Conservation (phyloP, 441 rosid species). For the Erodium moschatum region DNA sequence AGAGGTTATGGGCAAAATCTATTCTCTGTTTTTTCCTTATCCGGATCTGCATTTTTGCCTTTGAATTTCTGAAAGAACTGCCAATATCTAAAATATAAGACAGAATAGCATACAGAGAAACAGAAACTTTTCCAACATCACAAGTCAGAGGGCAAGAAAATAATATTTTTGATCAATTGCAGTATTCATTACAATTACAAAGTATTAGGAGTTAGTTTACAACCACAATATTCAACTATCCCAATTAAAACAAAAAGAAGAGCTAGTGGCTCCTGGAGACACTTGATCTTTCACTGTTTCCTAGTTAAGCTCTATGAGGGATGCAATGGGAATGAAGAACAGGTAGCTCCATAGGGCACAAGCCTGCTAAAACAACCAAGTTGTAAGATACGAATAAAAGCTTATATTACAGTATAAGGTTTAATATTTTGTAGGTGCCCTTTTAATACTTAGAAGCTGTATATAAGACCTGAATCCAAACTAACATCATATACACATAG, state of each 20-base stretch:
- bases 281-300: background rate
- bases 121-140: background rate
- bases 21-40: background rate
- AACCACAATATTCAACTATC: background rate
- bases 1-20: slow-evolving; percentile 23
- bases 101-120: background rate
- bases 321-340: background rate
- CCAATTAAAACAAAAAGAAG: too few relatives aligned
- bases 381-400: too few relatives aligned
- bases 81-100: too few relatives aligned
- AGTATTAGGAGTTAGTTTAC: background rate
- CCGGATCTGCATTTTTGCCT: background rate
- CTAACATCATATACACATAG: background rate
- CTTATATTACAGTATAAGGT: background rate
- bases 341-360: background rate
- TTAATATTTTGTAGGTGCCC: background rate
- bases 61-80: background rate
- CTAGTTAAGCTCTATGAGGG: background rate
- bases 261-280: background rate
- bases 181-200: background rate
- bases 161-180: background rate
- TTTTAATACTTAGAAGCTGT: background rate
- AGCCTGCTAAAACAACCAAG: too few relatives aligned
- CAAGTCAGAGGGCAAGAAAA: too few relatives aligned
- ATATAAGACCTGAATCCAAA: background rate